Evolutionary conservation across 768 basidiomycete species (phyloP).

Genomic region (Lactarius hatsudake): DNA sequence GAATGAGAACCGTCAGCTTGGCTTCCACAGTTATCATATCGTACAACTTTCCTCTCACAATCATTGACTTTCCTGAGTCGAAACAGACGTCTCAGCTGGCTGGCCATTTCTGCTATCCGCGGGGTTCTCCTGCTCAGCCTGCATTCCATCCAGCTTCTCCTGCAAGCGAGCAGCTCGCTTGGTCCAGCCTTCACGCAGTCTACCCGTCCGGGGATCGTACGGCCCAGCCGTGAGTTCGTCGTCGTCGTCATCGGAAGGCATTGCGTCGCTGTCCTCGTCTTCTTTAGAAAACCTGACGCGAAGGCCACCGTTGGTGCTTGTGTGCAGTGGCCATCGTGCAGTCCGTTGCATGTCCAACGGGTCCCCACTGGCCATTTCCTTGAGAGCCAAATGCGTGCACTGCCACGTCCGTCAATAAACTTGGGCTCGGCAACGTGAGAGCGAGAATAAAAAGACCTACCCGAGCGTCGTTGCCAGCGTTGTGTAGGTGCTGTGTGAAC

Average conservation of each 20-base stretch:
- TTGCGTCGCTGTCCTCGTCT: slow-evolving; percentile 48
- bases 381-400: slow-evolving; percentile 69
- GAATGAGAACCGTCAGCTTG: background rate
- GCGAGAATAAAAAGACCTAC: slow-evolving; percentile 39
- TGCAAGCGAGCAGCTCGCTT: slow-evolving; percentile 9
- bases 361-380: slow-evolving; percentile 70
- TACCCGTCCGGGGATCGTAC: slow-evolving; percentile 26
- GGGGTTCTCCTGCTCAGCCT: background rate
- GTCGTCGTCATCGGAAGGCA: slow-evolving; percentile 22
- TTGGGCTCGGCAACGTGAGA: background rate
- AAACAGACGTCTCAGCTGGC: background rate
- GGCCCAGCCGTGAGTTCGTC: slow-evolving; percentile 26
- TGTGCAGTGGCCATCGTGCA: slow-evolving; percentile 72
- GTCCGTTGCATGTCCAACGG: slow-evolving; percentile 74
- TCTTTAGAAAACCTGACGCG: slow-evolving; percentile 57
- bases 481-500: slow-evolving; percentile 58
- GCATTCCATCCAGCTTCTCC: slow-evolving; percentile 7
- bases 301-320: slow-evolving; percentile 32
- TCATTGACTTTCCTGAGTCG: slow-evolving; percentile 4
- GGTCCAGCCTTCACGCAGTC: slow-evolving; percentile 20
- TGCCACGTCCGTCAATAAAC: slow-evolving; percentile 31
- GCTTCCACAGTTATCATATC: background rate
- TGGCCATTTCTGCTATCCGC: slow-evolving; percentile 1
- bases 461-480: slow-evolving; percentile 84
- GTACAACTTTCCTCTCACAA: background rate